Evolutionary conservation across 1,284 basidiomycete species (phyloP), one percentile per base, ranked within the genome.

Genomic region (Mycosarcoma mackinlayi): DNA sequence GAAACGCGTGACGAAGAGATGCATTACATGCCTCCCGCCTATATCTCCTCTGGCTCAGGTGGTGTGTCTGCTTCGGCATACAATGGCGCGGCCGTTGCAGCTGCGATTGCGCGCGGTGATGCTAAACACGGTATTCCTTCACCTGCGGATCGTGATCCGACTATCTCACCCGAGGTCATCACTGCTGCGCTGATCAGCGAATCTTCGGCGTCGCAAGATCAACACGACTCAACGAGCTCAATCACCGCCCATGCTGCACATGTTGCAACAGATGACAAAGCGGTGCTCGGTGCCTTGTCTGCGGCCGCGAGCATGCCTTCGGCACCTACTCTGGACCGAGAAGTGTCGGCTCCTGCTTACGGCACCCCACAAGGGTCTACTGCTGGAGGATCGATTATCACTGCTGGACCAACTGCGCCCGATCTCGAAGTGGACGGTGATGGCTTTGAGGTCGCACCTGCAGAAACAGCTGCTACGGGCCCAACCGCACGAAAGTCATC

Each of bases 181-280:
- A 16, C 35, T 35, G 67, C 67, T 8, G 72, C 27, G 7, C 45
- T 60, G 8, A 31, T 45, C 0, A 25, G 24, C 6, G 33, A 25
- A 6, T 24, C 33, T 6, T 25, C 31, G 16, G 21, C 33, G 10
- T 37, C 57, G 13, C 40, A 25, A 9, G 41, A 54, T 3, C 16
- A 11, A 3, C 27, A 49, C 31, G 46, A 50, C 27, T 18, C 47
- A 10, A 39, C 24, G 2, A 52, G 63, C 23, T 46, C 58, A 1
- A 41, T 47, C 10, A 39, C 69, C 3, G 76, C 62, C 3, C 76
- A 78, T 27, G 49, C 69, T 5, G 76, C 62, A 4, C 76, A 78
- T 27, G 49, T 78, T 19, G 76, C 76, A 1, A 76, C 73, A 4
- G 76, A 78, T 46, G 76, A 78, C 55, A 78, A 78, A 46, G 58